Conservation (phyloP, 2,329 filamentous ascomycete species). For the Ascochyta rabiei region DNA sequence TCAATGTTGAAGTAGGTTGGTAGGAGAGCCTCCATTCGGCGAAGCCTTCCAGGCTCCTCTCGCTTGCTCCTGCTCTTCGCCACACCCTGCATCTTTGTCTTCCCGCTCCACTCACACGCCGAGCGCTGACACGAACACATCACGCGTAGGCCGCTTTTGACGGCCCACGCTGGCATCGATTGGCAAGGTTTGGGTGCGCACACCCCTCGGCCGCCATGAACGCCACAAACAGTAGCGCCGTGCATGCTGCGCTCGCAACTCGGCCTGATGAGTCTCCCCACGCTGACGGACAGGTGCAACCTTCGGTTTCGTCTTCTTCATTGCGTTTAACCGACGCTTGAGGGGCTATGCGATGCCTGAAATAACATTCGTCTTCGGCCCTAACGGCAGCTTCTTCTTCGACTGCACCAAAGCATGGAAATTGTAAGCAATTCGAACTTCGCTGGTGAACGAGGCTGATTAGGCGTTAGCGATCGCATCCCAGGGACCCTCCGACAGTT, state of each 20-base stretch:
- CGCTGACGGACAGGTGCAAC: conserved; percentile 11
- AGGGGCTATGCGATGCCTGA: conserved; percentile 37
- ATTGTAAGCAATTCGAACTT: conserved; percentile 29
- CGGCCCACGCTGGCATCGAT: conserved; percentile 12
- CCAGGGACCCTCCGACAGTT: conserved; percentile 43
- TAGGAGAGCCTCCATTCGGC: conserved; percentile 1
- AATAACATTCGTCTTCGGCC: conserved; percentile 45
- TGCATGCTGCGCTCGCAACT: conserved; percentile 1
- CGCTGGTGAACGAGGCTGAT: conserved; percentile 23
- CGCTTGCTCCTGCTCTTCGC: conserved; percentile 13
- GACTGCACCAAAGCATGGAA: conserved; percentile 47
- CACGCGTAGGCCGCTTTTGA: conserved; percentile 10
- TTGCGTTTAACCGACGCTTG: conserved; percentile 2
- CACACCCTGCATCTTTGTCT: neutral
- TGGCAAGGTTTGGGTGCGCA: conserved; percentile 17
- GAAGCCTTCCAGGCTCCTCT: neutral
- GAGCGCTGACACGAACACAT: conserved; percentile 1
- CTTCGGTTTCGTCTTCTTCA: neutral
- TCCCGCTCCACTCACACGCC: neutral
- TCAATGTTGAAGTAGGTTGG: neutral
- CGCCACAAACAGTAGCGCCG: conserved; percentile 12
- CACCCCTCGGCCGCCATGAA: conserved; percentile 11
- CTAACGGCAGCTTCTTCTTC: conserved; percentile 46
- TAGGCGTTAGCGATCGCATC: conserved; percentile 36
- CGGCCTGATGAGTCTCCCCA: conserved; percentile 9